Evolutionary conservation across 2,329 filamentous ascomycete genomes (phyloP), one percentile per base, ranked within the genome.

Genomic region (Polytolypa hystricis): DNA sequence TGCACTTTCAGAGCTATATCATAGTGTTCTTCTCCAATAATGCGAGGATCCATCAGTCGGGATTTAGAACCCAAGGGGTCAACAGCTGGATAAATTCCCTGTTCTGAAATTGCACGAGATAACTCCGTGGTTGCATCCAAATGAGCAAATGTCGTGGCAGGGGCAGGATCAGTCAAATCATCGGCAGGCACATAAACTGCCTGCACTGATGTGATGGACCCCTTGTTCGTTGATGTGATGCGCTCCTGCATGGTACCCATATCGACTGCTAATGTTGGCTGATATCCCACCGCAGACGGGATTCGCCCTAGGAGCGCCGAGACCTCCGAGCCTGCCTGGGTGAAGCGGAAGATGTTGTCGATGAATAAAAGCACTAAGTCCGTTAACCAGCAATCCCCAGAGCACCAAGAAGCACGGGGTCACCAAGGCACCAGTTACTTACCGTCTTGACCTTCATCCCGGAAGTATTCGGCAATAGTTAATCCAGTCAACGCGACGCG

Each of bases 341-440:
- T 95, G 79, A 96, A 96, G 62, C 91, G 83, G 85, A 95, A 96
- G 72, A 98, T 96, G 79, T 98, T 98, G 82, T 98, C 91, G 67
- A 96, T 96, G 77, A 96, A 95, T 67, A 95, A 86, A 64, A 95
- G 76, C 77, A 95, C 85, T 82, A 42, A 4, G 18, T 17, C 19
- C 29, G 23, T 34, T 53, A 34, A 56, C 45, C 34, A n/a, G 15
- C 9, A 15, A 18, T 28, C 19, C 31, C 5, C 10, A 20, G 7
- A 7, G 8, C 18, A 14, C 6, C 6, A 16, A 6, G 7, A 11
- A 20, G 7, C 21, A 19, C 14, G 5, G n/a, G n/a, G n/a, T n/a
- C n/a, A n/a, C n/a, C n/a, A n/a, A n/a, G n/a, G n/a, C n/a, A 14
- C 30, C 19, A 17, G 6, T 18, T 29, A 31, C 76, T 60, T 62